Base-by-base conservation (phyloP, 352 stramenopile genomes). In the Blastocystis sp. region DNA sequence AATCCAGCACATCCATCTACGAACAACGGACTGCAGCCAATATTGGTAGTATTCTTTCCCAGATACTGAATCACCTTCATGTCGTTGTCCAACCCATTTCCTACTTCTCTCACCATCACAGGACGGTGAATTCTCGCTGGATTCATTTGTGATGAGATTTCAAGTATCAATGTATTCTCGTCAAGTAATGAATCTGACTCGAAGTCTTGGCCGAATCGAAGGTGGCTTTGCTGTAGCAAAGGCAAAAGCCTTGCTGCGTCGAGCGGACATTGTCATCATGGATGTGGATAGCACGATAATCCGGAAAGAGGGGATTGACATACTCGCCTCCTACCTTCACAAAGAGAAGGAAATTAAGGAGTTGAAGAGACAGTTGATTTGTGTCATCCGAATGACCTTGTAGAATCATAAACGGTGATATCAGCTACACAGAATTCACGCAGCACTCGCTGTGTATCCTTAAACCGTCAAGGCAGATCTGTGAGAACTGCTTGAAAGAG, bases 271-370 rank as follows among this genome's bases (percentile, higher is more conserved):
- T 29, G 27, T 78, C 1, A 38, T 78, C 4, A 57, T 78, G 21
- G 67, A 78, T 78, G 67, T 78, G 9, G 67, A 78, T 78, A 59
- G 67, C 27, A 78, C 67, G 16, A 78, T 78, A 4, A 78, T 78
- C 57, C 67, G 67, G 6, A 78, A 59, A 36, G 67, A 78, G 42
- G 67, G 67, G 21, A 61, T 78, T 61, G 67, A 78, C 24, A 78
- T 78, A 3, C 38, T 78, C 14, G 67, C 67, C 11, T 24, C 16
- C 8, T 78, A 78, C 18, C 7, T 57, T 24, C 14, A 61, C 14
- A 78, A 78, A 40, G 67, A 78, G 36, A n/a, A 14, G 14, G 67
- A 78, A 78, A 61, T 78, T 18, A 36, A 9, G 24, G 11, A 11
- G 4, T 51, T 57, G n/a, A 78, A 78, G 36, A n/a, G 16, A 78